Percentiles rank a stretch among this genome's conserved stretches.
Conservation (phyloP, 805 yeast genomes). For the Saturnispora silvae region DNA sequence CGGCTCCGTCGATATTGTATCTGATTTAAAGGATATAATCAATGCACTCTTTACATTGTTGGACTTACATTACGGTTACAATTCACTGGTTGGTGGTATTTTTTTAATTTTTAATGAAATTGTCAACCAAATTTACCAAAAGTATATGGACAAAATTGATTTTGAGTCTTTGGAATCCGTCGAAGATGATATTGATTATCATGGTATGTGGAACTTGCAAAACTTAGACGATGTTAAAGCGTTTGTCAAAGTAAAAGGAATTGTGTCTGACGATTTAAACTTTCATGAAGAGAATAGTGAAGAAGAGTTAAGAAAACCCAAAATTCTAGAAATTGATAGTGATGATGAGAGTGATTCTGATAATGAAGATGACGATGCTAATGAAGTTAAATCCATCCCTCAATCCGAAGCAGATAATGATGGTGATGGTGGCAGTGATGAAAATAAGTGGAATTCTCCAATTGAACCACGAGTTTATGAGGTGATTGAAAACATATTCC, state of each 20-base stretch:
- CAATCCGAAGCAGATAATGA: conserved; percentile 21
- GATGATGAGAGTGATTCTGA: conserved; percentile 30
- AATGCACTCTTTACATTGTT: conserved; percentile 59
- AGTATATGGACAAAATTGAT: conserved; percentile 10
- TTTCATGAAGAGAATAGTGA: conserved; percentile 11
- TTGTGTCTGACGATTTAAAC: conserved; percentile 17
- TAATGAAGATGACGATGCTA: conserved; percentile 26
- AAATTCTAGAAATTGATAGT: conserved; percentile 23
- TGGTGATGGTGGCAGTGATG: conserved; percentile 14
- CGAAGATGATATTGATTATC: conserved; percentile 23
- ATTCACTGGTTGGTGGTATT: conserved; percentile 59
- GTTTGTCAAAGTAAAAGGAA: conserved; percentile 30
- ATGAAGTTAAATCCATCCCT: conserved; percentile 22
- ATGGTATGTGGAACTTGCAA: conserved; percentile 53
- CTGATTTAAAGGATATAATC: conserved; percentile 62
- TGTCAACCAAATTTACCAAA: conserved; percentile 36
- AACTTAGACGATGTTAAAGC: conserved; percentile 33
- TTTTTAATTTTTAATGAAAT: conserved; percentile 60
- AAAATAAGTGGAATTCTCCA: conserved; percentile 53
- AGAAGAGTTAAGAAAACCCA: conserved; percentile 16
- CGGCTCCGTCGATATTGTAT: conserved; percentile 56
- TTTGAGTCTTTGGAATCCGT: not conserved
- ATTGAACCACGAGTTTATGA: conserved; percentile 52
- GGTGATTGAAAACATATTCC: conserved; percentile 48
- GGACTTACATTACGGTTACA: conserved; percentile 80